A percentile compares a stretch with the other conserved stretches of the same genome.
Evolutionary conservation across 2,329 filamentous ascomycete genomes (phyloP).

Genomic region (Purpureocillium lavendulum): DNA sequence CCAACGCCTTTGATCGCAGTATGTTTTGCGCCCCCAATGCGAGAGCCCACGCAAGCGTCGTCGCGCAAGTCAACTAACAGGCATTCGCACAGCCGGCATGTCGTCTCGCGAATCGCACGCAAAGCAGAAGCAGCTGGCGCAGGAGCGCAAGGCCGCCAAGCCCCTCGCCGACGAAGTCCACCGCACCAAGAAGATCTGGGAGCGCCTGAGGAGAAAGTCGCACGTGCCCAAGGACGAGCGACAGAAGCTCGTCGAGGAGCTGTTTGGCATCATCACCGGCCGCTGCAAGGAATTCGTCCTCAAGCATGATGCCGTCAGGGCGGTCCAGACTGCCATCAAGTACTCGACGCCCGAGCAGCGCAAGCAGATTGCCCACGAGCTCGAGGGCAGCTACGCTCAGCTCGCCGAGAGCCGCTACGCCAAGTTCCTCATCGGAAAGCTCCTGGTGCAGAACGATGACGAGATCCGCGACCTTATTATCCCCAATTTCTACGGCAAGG

Average conservation of each 20-base stretch:
- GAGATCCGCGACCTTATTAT: conserved; percentile 85
- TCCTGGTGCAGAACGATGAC: conserved; percentile 83
- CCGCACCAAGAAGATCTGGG: conserved; percentile 94
- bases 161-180: conserved; percentile 84
- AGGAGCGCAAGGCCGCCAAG: conserved; percentile 86
- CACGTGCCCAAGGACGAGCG: conserved; percentile 87
- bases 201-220: conserved; percentile 83
- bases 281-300: conserved; percentile 92
- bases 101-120: conserved; percentile 80
- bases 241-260: conserved; percentile 75
- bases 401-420: conserved; percentile 93
- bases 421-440: conserved; percentile 93
- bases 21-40: conserved; percentile 13
- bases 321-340: conserved; percentile 94
- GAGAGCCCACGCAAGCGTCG: too few species aligned
- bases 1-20: conserved; percentile 35
- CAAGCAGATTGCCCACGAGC: conserved; percentile 76
- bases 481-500: conserved; percentile 89
- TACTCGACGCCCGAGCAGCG: conserved; percentile 82
- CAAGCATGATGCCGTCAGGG: conserved; percentile 96
- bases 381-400: conserved; percentile 75
- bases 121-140: conserved; percentile 82
- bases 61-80: too few species aligned
- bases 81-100: conserved; percentile 1
- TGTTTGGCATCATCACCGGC: conserved; percentile 86